phyloP scores from a whole-genome alignment of 768 basidiomycete species.

The Boletus insuetus region DNA sequence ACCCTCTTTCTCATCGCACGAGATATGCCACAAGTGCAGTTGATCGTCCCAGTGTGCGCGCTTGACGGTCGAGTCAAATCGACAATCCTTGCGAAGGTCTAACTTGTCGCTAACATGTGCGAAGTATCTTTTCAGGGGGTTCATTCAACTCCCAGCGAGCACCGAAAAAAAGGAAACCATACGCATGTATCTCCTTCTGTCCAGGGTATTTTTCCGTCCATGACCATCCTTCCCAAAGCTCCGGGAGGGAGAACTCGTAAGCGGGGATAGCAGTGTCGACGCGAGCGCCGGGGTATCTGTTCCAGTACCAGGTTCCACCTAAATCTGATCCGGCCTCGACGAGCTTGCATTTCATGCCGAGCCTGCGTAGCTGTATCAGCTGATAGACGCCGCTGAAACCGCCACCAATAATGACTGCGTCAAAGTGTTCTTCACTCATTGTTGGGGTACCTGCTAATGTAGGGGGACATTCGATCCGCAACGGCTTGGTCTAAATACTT shows the following conservation, averaged over 20 bases:
- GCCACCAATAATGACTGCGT: not conserved
- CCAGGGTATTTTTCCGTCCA: not conserved
- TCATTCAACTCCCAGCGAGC: not conserved
- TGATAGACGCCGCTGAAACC: not conserved
- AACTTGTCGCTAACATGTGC: not conserved
- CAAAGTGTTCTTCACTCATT: not conserved
- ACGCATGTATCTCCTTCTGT: not conserved
- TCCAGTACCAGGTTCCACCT: not conserved
- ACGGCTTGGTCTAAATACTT: no score
- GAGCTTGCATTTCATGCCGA: not conserved
- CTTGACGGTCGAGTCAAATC: not conserved
- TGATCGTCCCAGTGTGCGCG: not conserved
- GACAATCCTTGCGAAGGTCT: not conserved
- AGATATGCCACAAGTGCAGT: not conserved
- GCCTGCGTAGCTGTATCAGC: not conserved
- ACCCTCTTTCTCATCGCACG: not conserved
- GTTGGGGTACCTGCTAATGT: no score
- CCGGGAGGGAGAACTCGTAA: not conserved
- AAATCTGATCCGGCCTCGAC: not conserved
- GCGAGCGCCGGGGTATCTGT: not conserved
- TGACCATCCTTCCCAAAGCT: not conserved
- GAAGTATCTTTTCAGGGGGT: not conserved
- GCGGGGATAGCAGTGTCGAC: not conserved
- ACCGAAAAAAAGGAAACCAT: not conserved
- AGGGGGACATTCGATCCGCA: no score